phyloP scores from a whole-genome alignment of 441 rosid genomes.

The Croton laevigatus region DNA sequence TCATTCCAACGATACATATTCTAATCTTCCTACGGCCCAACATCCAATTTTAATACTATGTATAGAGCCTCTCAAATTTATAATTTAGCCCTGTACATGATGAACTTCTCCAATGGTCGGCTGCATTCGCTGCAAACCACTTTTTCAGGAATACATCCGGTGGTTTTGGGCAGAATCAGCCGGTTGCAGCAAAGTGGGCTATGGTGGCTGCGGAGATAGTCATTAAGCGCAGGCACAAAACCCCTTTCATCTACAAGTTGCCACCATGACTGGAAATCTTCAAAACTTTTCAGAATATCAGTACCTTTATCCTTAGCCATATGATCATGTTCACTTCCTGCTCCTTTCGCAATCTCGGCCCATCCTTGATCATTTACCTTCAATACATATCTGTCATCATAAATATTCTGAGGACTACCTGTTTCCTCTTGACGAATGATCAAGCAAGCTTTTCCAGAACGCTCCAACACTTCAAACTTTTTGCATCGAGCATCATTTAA shows the following conservation, averaged over 20 bases:
- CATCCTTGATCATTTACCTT: conserved; percentile 41
- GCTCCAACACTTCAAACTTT: not conserved
- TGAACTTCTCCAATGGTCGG: not conserved
- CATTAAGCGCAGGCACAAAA: conserved; percentile 44
- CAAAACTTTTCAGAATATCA: conserved; percentile 34
- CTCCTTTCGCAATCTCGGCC: conserved; percentile 53
- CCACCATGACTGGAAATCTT: conserved; percentile 43
- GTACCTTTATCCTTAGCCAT: conserved; percentile 52
- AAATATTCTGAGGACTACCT: not conserved
- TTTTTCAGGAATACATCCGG: conserved; percentile 53
- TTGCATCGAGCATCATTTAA: not conserved
- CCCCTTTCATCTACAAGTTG: conserved; percentile 33
- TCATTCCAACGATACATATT: no score
- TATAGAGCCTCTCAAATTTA: no score
- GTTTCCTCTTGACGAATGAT: not conserved
- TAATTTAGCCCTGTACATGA: no score
- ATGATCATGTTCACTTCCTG: conserved; percentile 18
- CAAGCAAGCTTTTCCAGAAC: not conserved
- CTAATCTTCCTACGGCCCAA: no score
- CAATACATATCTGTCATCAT: not conserved
- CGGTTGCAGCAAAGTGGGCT: no score
- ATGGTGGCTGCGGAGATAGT: conserved; percentile 40
- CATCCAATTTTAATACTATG: no score
- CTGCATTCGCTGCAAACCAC: no score
- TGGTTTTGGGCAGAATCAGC: conserved; percentile 50